Percentiles rank a stretch among this genome's conserved stretches.
Evolutionary conservation across 305 asterid species (phyloP).

Genomic region (Fraxinus paxiana): DNA sequence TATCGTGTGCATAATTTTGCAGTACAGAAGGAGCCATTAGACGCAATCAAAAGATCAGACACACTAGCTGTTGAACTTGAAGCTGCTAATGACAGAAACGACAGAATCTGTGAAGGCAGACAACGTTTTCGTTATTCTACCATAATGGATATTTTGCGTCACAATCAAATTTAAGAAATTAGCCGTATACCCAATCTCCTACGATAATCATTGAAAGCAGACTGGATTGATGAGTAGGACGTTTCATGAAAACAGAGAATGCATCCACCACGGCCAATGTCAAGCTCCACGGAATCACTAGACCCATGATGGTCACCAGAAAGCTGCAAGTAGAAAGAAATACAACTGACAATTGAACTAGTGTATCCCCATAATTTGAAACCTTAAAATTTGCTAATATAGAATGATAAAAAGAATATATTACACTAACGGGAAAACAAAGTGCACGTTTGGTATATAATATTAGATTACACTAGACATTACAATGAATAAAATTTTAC

Average conservation of each 20-base stretch:
- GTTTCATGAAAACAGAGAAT: slow-evolving; percentile 56
- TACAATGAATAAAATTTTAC: not conserved
- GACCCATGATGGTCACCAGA: slow-evolving; percentile 85
- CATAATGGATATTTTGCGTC: not conserved
- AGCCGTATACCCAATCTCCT: slow-evolving; percentile 76
- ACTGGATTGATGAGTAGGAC: slow-evolving; percentile 57
- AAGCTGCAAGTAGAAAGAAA: slow-evolving; percentile 46
- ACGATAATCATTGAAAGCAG: slow-evolving; percentile 54
- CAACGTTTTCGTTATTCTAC: not conserved
- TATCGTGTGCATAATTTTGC: slow-evolving; percentile 60
- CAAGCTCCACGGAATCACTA: slow-evolving; percentile 89
- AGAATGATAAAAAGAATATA: not conserved
- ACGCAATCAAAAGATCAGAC: slow-evolving; percentile 51
- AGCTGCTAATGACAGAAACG: slow-evolving; percentile 75
- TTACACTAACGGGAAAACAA: not conserved
- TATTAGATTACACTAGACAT: not conserved
- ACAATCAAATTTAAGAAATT: not conserved
- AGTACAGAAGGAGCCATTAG: slow-evolving; percentile 46
- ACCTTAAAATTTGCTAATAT: not conserved
- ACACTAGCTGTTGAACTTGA: slow-evolving; percentile 77
- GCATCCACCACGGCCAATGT: slow-evolving; percentile 73
- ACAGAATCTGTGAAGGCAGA: slow-evolving; percentile 42
- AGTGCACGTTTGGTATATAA: not conserved
- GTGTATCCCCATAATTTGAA: not conserved
- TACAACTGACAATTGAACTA: not conserved